A percentile compares a stretch with the other conserved stretches of the same genome.
Evolutionary conservation across 192 early-diverging fungal species (phyloP).

Genomic region (Umbelopsis isabellina): DNA sequence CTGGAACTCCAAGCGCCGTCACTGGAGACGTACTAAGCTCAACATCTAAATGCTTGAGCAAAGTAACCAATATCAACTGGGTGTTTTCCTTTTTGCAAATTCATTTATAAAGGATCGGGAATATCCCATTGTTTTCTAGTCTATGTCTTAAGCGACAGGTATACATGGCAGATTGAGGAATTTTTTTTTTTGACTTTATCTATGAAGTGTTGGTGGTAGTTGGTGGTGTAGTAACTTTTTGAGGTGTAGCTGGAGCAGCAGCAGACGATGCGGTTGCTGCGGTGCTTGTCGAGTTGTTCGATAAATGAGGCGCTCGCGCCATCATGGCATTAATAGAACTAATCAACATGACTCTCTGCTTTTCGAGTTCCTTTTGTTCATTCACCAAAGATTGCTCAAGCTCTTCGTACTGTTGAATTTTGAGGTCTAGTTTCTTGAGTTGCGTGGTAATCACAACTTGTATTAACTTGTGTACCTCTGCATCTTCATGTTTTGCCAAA

Average conservation of each 20-base stretch:
- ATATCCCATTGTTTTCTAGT: slow-evolving; percentile 11
- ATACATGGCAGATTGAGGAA: background rate
- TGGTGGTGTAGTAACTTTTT: too few species aligned
- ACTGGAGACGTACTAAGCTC: slow-evolving; percentile 99
- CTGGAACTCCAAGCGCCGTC: slow-evolving; percentile 99
- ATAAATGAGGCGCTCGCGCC: background rate
- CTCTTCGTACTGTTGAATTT: slow-evolving; percentile 92
- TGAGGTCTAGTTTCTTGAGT: slow-evolving; percentile 84
- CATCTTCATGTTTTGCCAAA: slow-evolving; percentile 83
- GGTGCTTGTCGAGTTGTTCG: too few species aligned
- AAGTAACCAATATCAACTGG: slow-evolving; percentile 14
- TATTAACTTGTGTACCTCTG: slow-evolving; percentile 83
- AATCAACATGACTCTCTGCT: slow-evolving; percentile 40
- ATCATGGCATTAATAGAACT: slow-evolving; percentile 28
- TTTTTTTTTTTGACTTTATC: background rate
- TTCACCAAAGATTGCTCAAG: slow-evolving; percentile 83
- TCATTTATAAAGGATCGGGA: slow-evolving; percentile 16
- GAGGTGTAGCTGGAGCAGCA: background rate
- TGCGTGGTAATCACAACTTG: slow-evolving; percentile 84
- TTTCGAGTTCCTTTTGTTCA: slow-evolving; percentile 83
- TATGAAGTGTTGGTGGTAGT: background rate
- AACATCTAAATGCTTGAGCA: slow-evolving; percentile 71
- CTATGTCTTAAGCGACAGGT: slow-evolving; percentile 12
- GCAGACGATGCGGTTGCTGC: too few species aligned
- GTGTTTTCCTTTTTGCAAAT: slow-evolving; percentile 17